Percentiles rank a stretch among this genome's conserved stretches.
phyloP scores from a whole-genome alignment of 768 basidiomycete genomes.

The Suillus occidentalis region DNA sequence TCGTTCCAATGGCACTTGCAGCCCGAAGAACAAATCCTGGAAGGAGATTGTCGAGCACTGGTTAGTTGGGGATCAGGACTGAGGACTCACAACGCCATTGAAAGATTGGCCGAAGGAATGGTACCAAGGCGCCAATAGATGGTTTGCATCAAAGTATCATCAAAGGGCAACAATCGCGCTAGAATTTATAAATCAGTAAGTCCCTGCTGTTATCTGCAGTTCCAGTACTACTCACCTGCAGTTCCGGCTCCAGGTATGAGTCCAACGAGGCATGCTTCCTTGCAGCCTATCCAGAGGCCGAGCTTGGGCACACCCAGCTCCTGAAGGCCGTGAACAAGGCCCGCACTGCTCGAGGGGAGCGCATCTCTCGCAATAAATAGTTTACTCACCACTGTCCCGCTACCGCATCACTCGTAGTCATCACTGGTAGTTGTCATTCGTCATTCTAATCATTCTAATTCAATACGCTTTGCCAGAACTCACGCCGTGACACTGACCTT shows the following conservation, averaged over 20 bases:
- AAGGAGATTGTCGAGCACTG: not conserved
- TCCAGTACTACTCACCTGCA: not conserved
- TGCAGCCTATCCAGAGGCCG: too few species aligned
- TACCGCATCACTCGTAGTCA: too few species aligned
- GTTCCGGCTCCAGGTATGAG: not conserved
- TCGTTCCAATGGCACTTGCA: not conserved
- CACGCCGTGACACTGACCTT: not conserved
- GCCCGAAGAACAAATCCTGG: not conserved
- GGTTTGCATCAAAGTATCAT: not conserved
- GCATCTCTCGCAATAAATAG: not conserved
- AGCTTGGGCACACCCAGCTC: not conserved
- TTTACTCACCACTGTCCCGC: too few species aligned
- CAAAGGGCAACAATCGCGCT: not conserved
- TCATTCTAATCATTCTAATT: too few species aligned
- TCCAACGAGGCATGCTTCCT: not conserved
- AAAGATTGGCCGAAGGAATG: not conserved
- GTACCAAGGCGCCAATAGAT: not conserved
- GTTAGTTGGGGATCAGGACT: not conserved
- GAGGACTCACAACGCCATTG: not conserved
- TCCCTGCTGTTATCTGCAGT: not conserved
- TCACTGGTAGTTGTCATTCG: too few species aligned
- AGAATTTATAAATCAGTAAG: not conserved
- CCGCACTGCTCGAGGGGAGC: not conserved
- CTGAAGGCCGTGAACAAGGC: not conserved
- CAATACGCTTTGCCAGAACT: not conserved